phyloP scores from a whole-genome alignment of 139 green algal genomes.

The Yamagishiella unicocca region DNA sequence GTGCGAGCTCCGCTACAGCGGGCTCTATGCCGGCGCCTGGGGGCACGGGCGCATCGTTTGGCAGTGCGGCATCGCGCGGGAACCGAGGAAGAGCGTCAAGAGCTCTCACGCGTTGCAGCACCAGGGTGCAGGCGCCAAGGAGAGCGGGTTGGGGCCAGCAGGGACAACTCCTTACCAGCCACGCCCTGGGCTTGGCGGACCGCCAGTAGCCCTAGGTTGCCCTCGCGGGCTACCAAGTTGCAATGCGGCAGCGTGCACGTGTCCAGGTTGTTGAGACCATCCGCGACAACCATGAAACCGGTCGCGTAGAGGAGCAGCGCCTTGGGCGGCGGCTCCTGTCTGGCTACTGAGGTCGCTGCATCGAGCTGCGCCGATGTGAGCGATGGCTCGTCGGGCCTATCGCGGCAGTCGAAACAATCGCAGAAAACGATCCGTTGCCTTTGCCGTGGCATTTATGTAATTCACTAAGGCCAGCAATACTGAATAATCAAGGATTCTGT shows the following conservation, averaged over 20 bases:
- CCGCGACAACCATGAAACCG: neutral
- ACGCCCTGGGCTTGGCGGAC: neutral
- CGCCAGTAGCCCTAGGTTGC: conserved; percentile 65
- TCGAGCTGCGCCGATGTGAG: conserved; percentile 33
- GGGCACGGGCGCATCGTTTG: too few species aligned
- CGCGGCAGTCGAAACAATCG: conserved; percentile 61
- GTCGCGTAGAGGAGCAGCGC: conserved; percentile 62
- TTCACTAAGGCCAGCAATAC: too few species aligned
- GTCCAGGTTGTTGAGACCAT: conserved; percentile 27
- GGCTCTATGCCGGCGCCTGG: neutral
- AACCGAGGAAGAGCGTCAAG: too few species aligned
- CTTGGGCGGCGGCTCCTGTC: conserved; percentile 69
- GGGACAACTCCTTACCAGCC: neutral
- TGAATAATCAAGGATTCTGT: too few species aligned
- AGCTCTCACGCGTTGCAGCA: too few species aligned
- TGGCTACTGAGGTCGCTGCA: conserved; percentile 50
- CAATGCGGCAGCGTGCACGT: conserved; percentile 59
- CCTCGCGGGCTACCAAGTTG: conserved; percentile 54
- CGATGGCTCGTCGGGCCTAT: conserved; percentile 17
- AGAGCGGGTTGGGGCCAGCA: too few species aligned
- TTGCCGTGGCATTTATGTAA: conserved; percentile 52
- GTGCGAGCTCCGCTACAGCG: conserved; percentile 19
- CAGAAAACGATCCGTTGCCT: conserved; percentile 65
- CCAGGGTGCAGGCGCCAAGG: too few species aligned
- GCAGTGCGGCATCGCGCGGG: too few species aligned